phyloP scores from a whole-genome alignment of 164 flowering plant genomes.

The Vitis rotundifolia region DNA sequence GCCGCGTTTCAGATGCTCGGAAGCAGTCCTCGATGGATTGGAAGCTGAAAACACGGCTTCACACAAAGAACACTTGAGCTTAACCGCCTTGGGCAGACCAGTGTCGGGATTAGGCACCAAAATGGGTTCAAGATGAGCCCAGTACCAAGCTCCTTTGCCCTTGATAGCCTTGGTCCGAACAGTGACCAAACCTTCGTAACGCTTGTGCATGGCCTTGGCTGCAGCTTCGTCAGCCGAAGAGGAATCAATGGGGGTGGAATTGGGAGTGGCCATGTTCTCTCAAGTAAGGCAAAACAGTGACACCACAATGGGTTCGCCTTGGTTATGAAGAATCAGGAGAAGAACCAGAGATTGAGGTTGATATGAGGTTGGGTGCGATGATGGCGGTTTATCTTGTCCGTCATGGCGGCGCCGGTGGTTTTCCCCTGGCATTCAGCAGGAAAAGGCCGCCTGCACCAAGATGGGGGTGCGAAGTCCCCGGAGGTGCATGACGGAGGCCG shows the following conservation, averaged over 20 bases:
- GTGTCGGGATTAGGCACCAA: slow-evolving; percentile 48
- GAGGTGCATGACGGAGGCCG: slow-evolving; percentile 9
- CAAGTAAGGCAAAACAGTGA: no score
- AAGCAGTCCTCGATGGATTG: slow-evolving; percentile 60
- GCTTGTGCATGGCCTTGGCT: slow-evolving; percentile 39
- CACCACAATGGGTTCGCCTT: no score
- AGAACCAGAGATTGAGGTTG: neutral
- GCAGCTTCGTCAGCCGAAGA: slow-evolving; percentile 20
- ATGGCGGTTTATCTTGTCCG: no score
- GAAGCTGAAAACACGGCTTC: slow-evolving; percentile 54
- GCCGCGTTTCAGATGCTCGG: slow-evolving; percentile 67
- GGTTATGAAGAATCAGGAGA: neutral
- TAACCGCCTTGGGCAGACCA: slow-evolving; percentile 49
- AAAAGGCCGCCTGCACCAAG: neutral
- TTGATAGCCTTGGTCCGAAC: slow-evolving; percentile 59
- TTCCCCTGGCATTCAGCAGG: slow-evolving; percentile 1
- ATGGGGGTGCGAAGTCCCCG: neutral
- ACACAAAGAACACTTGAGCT: slow-evolving; percentile 55
- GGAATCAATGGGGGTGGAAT: slow-evolving; percentile 19
- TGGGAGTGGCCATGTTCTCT: slow-evolving; percentile 21
- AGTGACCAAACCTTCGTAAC: slow-evolving; percentile 52
- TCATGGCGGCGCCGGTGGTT: neutral
- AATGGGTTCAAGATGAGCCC: slow-evolving; percentile 52
- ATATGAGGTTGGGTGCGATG: neutral
- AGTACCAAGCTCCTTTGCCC: slow-evolving; percentile 81